phyloP scores from a whole-genome alignment of 2,329 filamentous ascomycete genomes.

The Diaporthe capsici region DNA sequence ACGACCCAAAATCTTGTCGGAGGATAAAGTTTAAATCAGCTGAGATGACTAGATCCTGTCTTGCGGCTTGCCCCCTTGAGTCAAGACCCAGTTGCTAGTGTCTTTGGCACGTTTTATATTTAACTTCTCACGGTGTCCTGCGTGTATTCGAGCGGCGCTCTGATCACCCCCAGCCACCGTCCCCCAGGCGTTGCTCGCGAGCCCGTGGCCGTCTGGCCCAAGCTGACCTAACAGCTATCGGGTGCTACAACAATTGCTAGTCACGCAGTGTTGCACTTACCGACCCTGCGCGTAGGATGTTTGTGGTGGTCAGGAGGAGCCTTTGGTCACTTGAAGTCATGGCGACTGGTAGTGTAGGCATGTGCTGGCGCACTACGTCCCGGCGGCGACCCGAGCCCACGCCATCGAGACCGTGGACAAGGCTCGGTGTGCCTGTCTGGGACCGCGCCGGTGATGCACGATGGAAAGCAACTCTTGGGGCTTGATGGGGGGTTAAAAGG shows the following conservation, averaged over 20 bases:
- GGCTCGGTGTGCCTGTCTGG: slow-evolving; percentile 16
- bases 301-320: background rate
- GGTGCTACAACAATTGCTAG: slow-evolving; percentile 21
- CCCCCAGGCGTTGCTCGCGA: slow-evolving; percentile 8
- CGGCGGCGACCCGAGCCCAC: background rate
- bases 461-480: slow-evolving; percentile 1
- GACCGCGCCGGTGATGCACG: slow-evolving; percentile 8
- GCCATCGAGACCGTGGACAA: slow-evolving; percentile 7
- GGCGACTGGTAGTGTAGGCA: slow-evolving; percentile 10
- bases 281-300: background rate
- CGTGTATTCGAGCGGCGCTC: slow-evolving; percentile 12
- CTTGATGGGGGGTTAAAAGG: slow-evolving; percentile 1
- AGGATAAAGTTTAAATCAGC: slow-evolving; percentile 39
- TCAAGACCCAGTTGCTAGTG: slow-evolving; percentile 33
- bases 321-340: slow-evolving; percentile 5
- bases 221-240: slow-evolving; percentile 23
- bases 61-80: slow-evolving; percentile 32
- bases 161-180: slow-evolving; percentile 19
- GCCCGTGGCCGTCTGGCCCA: slow-evolving; percentile 17
- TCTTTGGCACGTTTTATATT: slow-evolving; percentile 32
- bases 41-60: slow-evolving; percentile 36
- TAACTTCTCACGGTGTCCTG: slow-evolving; percentile 17
- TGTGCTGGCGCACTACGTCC: background rate
- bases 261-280: slow-evolving; percentile 33
- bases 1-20: slow-evolving; percentile 38